Percentiles rank a stretch among this genome's conserved stretches.
Conservation (phyloP, 345 rosid species). For the Eucalyptus rudis region DNA sequence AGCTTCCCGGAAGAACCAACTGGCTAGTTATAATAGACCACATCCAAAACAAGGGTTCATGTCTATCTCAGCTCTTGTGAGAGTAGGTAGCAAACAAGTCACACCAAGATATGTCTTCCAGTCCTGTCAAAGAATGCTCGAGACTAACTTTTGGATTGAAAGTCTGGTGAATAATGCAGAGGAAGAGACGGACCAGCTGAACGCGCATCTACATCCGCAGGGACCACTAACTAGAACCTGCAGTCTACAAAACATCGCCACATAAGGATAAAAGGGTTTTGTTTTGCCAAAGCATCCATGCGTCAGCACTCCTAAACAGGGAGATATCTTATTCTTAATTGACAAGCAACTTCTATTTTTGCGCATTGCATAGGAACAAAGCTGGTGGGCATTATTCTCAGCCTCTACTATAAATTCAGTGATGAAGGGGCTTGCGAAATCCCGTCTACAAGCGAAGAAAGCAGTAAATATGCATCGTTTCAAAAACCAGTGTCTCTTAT, state of each 20-base stretch:
- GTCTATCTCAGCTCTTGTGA: background rate
- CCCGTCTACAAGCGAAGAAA: background rate
- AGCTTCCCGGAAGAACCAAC: background rate
- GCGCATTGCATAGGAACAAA: background rate
- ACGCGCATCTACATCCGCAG: background rate
- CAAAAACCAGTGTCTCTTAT: background rate
- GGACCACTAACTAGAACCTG: background rate
- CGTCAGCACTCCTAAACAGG: background rate
- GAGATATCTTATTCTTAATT: background rate
- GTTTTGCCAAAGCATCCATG: background rate
- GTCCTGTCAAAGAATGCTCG: background rate
- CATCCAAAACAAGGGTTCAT: background rate
- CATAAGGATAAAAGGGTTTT: background rate
- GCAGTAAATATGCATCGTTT: background rate
- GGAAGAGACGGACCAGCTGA: background rate
- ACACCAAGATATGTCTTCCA: background rate
- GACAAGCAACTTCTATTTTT: constrained; percentile 3
- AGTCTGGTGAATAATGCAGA: background rate
- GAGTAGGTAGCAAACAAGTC: background rate
- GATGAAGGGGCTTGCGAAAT: background rate
- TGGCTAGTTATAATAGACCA: background rate
- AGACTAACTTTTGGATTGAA: background rate
- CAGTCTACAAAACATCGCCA: background rate
- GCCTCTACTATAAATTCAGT: background rate
- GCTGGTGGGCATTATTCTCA: background rate